Base-by-base conservation (phyloP, 768 basidiomycete species). In the Pulveroboletus sp. region DNA sequence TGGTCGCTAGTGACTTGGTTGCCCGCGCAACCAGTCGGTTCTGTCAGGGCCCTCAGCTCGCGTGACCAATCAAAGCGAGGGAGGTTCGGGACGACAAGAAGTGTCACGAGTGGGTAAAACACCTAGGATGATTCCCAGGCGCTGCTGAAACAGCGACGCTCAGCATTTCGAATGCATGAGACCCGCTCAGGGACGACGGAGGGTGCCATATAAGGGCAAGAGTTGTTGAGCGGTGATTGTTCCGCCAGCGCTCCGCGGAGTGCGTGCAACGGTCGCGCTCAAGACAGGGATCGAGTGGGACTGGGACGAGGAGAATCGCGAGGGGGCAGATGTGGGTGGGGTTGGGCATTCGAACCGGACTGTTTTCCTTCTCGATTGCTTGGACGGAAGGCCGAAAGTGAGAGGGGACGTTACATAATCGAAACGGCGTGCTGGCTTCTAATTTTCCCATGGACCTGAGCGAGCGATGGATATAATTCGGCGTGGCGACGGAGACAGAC, bases 391-490 rank as follows among this genome's bases (percentile, higher is more conserved):
- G 56, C n/a, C 33, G 50, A 8, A 26, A 15, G 21, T 4, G 21
- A 21, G 24, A 30, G 18, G 45, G 17, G 31, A 0, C 11, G 33
- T 62, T 52, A 62, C 62, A 56, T 62, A 64, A 62, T 5, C 8
- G 37, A 7, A 3, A 21, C 47, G 51, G 54, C 46, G 43, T 51
- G 49, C 40, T 43, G 32, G 15, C 47, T 31, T 43, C 42, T 44
- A 2, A 42, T 42, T 49, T 69, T 67, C 66, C 63, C 66, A 67
- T 60, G 60, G 31, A 49, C 4, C 4, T 35, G 48, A 24, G 17
- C n/a, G 36, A 35, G 30, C 39, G 55, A 50, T 41, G 36, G 63
- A 66, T 67, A 69, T 68, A 69, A 67, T 56, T 46, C 33, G 41
- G 38, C 38, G 8, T 8, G n/a, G 62, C 62, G 56, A 64, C 65